Evolutionary conservation across 1,284 basidiomycete species (phyloP), one percentile per base, ranked within the genome.

Genomic region (Sanghuangporus sanghuang): DNA sequence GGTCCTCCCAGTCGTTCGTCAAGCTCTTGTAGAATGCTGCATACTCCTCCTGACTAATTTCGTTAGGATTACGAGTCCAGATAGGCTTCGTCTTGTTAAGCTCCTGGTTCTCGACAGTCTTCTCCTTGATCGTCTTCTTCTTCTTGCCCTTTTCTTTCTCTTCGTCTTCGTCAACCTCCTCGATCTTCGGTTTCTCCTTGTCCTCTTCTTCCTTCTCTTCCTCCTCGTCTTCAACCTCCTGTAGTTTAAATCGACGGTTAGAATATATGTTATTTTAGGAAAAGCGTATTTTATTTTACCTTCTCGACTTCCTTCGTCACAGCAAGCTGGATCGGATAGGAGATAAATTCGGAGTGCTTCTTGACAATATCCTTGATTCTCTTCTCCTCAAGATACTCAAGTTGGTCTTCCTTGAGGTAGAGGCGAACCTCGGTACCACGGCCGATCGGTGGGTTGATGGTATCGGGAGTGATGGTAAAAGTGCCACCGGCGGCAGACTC

Each of bases 321-420:
- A 62, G 94, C 94, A 70, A 99, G 87, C 78, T 99, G 96, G 74
- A 99, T 99, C 69, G 96, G 97, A 84, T 99, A 99, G 57, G 96
- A 98, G 81, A 99, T 99, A 84, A 99, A 99, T 82, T 99, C 96
- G 74, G 97, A 99, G 87, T 99, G 97, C 86, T 99, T 99, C 89
- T 99, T 99, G 78, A 99, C 96, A 70, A 97, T 95, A 72, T 99
- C 97, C 83, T 96, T 96, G 86, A 99, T 95, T 78, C 89, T 89
- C 86, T 98, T 98, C 86, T 99, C 97, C 83, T 99, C 96, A 64
- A 98, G 87, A 82, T 98, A 99, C 79, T 99, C 97, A 69, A 92
- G 87, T 81, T 98, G 95, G 78, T 99, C 96, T 77, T 99, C 97
- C 86, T 99, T 99, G 77, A 99, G 83, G 86, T 81, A 95, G 68